A percentile compares a stretch with the other conserved stretches of the same genome.
These are phyloP conservation scores for Daldinia concentrica DNA, from an alignment of 495 filamentous ascomycete genomes.

Conservation along the genomic window DNA sequence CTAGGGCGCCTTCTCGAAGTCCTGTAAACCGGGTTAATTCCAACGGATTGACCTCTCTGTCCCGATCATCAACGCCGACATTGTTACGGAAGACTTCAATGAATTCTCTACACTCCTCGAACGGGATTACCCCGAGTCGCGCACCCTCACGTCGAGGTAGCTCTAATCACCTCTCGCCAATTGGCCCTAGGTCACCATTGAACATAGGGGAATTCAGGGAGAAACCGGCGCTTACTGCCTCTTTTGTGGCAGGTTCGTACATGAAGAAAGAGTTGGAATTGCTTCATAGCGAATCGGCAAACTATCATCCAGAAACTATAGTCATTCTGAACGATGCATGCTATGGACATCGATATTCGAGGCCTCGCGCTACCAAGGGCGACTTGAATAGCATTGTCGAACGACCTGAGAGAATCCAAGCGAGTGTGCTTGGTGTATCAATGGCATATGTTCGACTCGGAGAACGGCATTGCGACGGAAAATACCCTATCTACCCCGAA, in stretches of 20 bases:
- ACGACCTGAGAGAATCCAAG: conserved; percentile 89
- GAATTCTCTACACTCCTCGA: conserved; percentile 62
- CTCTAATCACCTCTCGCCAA: conserved; percentile 58
- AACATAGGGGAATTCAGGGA: conserved; percentile 53
- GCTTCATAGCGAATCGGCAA: conserved; percentile 63
- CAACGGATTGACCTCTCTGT: conserved; percentile 42
- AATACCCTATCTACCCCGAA: conserved; percentile 66
- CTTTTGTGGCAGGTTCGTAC: conserved; percentile 72
- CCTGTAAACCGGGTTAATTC: conserved; percentile 60
- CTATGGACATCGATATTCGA: conserved; percentile 89
- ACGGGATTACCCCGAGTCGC: conserved; percentile 51
- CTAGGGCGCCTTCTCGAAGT: conserved; percentile 55
- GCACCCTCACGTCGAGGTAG: conserved; percentile 58
- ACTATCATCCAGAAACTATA: conserved; percentile 67
- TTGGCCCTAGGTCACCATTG: conserved; percentile 48
- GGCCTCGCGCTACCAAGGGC: conserved; percentile 74
- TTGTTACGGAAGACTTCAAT: conserved; percentile 63
- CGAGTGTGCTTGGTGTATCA: conserved; percentile 80
- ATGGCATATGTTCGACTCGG: conserved; percentile 91
- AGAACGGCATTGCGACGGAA: conserved; percentile 77
- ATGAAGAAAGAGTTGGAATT: conserved; percentile 74
- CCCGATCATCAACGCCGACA: conserved; percentile 60
- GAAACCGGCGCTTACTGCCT: conserved; percentile 64
- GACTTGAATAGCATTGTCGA: conserved; percentile 83
- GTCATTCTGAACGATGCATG: conserved; percentile 92